A percentile compares a stretch with the other conserved stretches of the same genome.
These are phyloP conservation scores for Boechera stricta DNA, from an alignment of 345 rosid genomes.

Conservation along the genomic window DNA sequence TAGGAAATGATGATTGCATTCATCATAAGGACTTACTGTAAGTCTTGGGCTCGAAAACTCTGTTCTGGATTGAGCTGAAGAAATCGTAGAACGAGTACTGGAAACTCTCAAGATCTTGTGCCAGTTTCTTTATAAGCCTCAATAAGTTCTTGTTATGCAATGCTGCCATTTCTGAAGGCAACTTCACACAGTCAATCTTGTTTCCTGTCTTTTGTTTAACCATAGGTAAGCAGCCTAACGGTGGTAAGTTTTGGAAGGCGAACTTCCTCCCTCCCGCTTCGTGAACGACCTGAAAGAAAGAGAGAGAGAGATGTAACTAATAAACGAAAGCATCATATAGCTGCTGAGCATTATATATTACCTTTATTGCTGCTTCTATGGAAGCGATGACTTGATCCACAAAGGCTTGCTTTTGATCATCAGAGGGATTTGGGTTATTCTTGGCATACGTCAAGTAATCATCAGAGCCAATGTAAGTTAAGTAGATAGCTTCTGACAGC, in stretches of 20 bases:
- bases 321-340: not conserved
- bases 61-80: conserved; percentile 17
- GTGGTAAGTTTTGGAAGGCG: conserved; percentile 37
- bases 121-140: conserved; percentile 6
- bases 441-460: conserved; percentile 29
- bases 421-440: conserved; percentile 12
- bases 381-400: conserved; percentile 16
- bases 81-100: conserved; percentile 40
- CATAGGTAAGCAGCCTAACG: conserved; percentile 43
- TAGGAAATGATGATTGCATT: not conserved
- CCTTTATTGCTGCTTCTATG: conserved; percentile 11
- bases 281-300: not conserved
- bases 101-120: conserved; percentile 22
- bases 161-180: conserved; percentile 24
- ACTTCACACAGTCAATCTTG: not conserved
- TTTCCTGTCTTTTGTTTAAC: conserved; percentile 12
- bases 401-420: conserved; percentile 3
- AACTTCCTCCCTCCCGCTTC: conserved; percentile 45
- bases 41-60: not conserved
- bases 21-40: conserved; percentile 29
- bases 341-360: not conserved
- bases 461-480: conserved; percentile 27
- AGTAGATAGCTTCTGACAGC: conserved; percentile 14
- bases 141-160: conserved; percentile 36
- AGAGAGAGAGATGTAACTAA: not conserved